Evolutionary conservation across 805 yeast genomes (phyloP).

Genomic region (Zygosaccharomyces gambellarensis): DNA sequence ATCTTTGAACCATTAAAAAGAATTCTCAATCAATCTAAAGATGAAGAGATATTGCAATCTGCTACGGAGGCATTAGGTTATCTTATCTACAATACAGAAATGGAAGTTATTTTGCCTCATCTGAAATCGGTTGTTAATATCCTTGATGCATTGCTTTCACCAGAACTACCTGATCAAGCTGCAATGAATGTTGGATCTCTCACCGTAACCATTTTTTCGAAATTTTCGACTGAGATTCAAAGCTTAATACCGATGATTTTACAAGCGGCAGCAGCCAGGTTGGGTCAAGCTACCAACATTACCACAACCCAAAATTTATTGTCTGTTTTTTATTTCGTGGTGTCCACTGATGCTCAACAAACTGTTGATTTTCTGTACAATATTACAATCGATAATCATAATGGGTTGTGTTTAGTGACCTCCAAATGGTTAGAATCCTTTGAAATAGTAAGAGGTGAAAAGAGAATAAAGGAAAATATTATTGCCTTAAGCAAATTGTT

Average conservation of each 20-base stretch:
- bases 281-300: constrained; percentile 61
- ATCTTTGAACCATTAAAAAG: constrained; percentile 27
- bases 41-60: constrained; percentile 71
- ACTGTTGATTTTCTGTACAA: constrained; percentile 57
- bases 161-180: constrained; percentile 71
- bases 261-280: constrained; percentile 64
- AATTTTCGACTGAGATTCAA: constrained; percentile 41
- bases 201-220: constrained; percentile 54
- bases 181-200: constrained; percentile 70
- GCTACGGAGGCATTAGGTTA: constrained; percentile 71
- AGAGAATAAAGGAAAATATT: constrained; percentile 60
- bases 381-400: constrained; percentile 32
- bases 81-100: constrained; percentile 43
- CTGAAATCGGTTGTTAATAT: constrained; percentile 41
- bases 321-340: constrained; percentile 68
- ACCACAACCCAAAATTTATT: constrained; percentile 73
- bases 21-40: constrained; percentile 43
- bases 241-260: constrained; percentile 50
- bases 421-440: constrained; percentile 82
- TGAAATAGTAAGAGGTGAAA: constrained; percentile 74
- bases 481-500: constrained; percentile 67
- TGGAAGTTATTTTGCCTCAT: constrained; percentile 15
- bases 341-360: constrained; percentile 55
- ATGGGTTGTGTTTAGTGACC: constrained; percentile 54
- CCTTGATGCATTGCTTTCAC: constrained; percentile 63